A percentile compares a stretch with the other conserved stretches of the same genome.
These are phyloP conservation scores for Hansfordia pulvinata DNA, from an alignment of 2,329 filamentous ascomycete genomes.

Conservation along the genomic window DNA sequence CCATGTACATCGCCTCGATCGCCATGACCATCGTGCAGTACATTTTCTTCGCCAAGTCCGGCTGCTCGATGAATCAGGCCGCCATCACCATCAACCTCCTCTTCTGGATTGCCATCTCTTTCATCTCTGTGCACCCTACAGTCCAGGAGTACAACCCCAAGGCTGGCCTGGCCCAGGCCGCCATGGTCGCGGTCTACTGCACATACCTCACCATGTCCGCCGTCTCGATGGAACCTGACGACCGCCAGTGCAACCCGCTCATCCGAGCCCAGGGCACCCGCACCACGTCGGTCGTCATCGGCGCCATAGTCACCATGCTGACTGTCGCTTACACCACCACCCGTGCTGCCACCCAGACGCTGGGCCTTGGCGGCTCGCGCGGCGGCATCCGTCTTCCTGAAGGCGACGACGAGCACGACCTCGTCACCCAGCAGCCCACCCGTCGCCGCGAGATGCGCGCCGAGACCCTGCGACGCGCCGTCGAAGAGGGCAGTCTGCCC, in stretches of 20 bases:
- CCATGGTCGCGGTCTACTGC: slow-evolving; percentile 96
- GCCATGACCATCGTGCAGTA: slow-evolving; percentile 97
- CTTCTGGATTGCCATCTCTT: slow-evolving; percentile 66
- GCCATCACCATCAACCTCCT: slow-evolving; percentile 91
- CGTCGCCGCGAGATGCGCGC: slow-evolving; percentile 89
- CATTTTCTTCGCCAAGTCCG: slow-evolving; percentile 74
- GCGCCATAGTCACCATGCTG: slow-evolving; percentile 89
- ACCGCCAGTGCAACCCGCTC: slow-evolving; percentile 87
- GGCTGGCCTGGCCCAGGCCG: slow-evolving; percentile 89
- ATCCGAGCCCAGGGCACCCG: slow-evolving; percentile 75
- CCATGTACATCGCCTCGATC: slow-evolving; percentile 85
- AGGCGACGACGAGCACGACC: slow-evolving; percentile 73
- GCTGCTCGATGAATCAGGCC: slow-evolving; percentile 91
- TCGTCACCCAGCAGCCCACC: slow-evolving; percentile 75
- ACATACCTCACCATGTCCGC: slow-evolving; percentile 97
- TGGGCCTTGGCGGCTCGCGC: slow-evolving; percentile 52
- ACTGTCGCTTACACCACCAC: slow-evolving; percentile 97
- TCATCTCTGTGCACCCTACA: slow-evolving; percentile 76
- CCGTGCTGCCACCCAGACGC: slow-evolving; percentile 80
- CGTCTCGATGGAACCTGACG: slow-evolving; percentile 94
- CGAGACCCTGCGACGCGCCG: slow-evolving; percentile 78
- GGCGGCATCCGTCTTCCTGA: slow-evolving; percentile 48
- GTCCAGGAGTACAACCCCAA: slow-evolving; percentile 88
- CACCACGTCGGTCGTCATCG: slow-evolving; percentile 81
- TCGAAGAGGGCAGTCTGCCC: slow-evolving; percentile 84